These are phyloP conservation scores for Serendipita sp. DNA, from an alignment of 1,284 basidiomycete genomes.

Conservation along the genomic window DNA sequence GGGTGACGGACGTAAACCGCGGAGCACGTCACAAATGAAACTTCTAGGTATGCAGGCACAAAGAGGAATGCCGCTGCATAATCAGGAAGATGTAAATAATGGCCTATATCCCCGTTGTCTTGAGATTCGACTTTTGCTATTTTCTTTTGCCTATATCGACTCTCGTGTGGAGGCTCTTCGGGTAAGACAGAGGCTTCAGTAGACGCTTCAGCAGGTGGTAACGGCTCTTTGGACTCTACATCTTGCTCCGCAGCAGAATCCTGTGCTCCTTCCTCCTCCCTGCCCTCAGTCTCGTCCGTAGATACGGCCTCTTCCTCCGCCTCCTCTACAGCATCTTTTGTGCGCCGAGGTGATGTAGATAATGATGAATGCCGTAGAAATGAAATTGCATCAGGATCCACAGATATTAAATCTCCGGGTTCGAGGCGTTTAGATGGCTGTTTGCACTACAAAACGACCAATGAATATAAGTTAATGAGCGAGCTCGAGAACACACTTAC, in stretches of 20 bases:
- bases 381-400: slow-evolving; percentile 69
- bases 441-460: slow-evolving; percentile 65
- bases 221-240: slow-evolving; percentile 9
- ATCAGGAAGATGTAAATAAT: slow-evolving; percentile 66
- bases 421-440: slow-evolving; percentile 56
- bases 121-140: slow-evolving; percentile 8
- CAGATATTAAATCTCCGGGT: slow-evolving; percentile 87
- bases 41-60: slow-evolving; percentile 89
- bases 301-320: slow-evolving; percentile 20
- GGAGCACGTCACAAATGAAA: slow-evolving; percentile 83
- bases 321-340: slow-evolving; percentile 16
- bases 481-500: slow-evolving; percentile 30
- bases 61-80: slow-evolving; percentile 89
- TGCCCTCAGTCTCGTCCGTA: slow-evolving; percentile 16
- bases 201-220: neutral
- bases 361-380: slow-evolving; percentile 36
- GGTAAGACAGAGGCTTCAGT: slow-evolving; percentile 7
- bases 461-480: neutral
- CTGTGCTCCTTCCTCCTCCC: slow-evolving; percentile 15
- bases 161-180: neutral
- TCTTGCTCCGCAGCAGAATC: slow-evolving; percentile 11
- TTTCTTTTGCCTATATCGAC: slow-evolving; percentile 3
- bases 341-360: slow-evolving; percentile 23
- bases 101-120: slow-evolving; percentile 9
- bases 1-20: slow-evolving; percentile 91